Evolutionary conservation across 2,329 filamentous ascomycete genomes (phyloP), one percentile per base, ranked within the genome.

Genomic region (Botrytis squamosa): DNA sequence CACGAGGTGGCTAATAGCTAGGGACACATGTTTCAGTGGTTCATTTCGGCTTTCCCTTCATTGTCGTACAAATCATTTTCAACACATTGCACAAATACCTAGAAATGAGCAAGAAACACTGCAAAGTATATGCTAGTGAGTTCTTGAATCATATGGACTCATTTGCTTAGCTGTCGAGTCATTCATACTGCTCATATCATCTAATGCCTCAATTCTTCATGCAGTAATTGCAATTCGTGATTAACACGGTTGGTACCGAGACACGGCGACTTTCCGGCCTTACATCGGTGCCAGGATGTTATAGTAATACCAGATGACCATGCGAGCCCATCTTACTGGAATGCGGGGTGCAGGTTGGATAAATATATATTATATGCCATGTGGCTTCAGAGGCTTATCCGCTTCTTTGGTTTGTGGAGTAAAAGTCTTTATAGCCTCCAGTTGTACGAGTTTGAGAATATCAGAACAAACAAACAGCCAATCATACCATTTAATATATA

Each of bases 291-390:
- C 46, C 60, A 67, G 46, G 46, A 55, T 66, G 46, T 72, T n/a
- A 22, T 38, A 65, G 60, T 72, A 49, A 72, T 72, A 66, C 66
- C 66, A 68, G 60, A 55, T 66, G 70, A 66, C 44, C 70, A 72
- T 64, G 60, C 62, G 70, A 72, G 46, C 8, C 29, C 33, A 40
- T 72, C 62, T 57, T 36, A 36, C 62, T 42, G 70, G 60, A 72
- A 66, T 72, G 70, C 70, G 70, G 70, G 60, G 70, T 71, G 70
- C 59, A 71, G 42, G 46, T 22, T 64, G 69, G 62, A 40, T 68
- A 40, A 71, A 71, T 40, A 66, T 38, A 40, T 22, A 72, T 67
- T 33, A 42, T 67, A 63, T 40, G 49, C 38, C 70, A 72, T 67
- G 70, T 72, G 70, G 70, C 62, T 55, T 66, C 60, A 29, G 62